Conservation (phyloP, 495 filamentous ascomycete genomes). For the Trichoderma parareesei region DNA sequence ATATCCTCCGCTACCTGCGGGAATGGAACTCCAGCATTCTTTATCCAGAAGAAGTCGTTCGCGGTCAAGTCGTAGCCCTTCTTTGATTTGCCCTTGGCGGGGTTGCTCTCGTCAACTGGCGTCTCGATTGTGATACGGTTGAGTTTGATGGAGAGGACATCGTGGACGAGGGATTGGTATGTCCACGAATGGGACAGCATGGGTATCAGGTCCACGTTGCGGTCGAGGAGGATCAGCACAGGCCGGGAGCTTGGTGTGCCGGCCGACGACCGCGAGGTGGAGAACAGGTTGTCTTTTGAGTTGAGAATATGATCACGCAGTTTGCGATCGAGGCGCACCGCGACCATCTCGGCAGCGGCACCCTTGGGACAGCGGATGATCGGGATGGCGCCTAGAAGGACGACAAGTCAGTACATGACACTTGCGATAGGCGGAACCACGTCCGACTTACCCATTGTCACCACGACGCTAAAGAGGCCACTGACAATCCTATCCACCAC, state of each 20-base stretch:
- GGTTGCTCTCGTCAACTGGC: slow-evolving; percentile 64
- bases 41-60: slow-evolving; percentile 96
- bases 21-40: slow-evolving; percentile 88
- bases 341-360: slow-evolving; percentile 89
- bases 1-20: slow-evolving; percentile 97
- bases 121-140: slow-evolving; percentile 95
- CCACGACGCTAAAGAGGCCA: slow-evolving; percentile 90
- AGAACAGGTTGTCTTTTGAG: slow-evolving; percentile 92
- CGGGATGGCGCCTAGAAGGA: slow-evolving; percentile 63
- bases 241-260: slow-evolving; percentile 64
- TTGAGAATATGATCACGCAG: slow-evolving; percentile 94
- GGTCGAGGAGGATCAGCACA: slow-evolving; percentile 82
- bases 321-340: slow-evolving; percentile 88
- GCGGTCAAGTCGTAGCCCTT: slow-evolving; percentile 82
- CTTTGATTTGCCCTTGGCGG: slow-evolving; percentile 62
- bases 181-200: slow-evolving; percentile 99
- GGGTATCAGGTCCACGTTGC: slow-evolving; percentile 92
- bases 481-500: slow-evolving; percentile 87
- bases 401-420: slow-evolving; percentile 16
- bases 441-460: slow-evolving; percentile 72
- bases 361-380: slow-evolving; percentile 89
- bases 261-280: slow-evolving; percentile 31
- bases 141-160: slow-evolving; percentile 86
- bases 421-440: not conserved
- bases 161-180: slow-evolving; percentile 92